These are phyloP conservation scores for Glonium stellatum DNA, from an alignment of 495 filamentous ascomycete genomes.

Conservation along the genomic window DNA sequence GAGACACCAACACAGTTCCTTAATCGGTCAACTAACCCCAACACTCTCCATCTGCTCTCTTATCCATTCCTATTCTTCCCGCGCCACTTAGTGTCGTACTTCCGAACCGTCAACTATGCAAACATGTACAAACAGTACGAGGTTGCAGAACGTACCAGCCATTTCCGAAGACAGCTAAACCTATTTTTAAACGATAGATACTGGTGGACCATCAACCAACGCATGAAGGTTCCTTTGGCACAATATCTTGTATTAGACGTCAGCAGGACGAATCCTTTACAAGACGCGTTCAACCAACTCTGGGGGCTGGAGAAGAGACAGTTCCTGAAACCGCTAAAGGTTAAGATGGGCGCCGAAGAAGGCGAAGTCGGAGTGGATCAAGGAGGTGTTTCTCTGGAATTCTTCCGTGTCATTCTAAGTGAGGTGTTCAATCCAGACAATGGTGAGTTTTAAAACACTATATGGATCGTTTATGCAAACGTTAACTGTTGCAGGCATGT, in stretches of 20 bases:
- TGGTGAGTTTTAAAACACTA: constrained; percentile 44
- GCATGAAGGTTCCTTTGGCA: constrained; percentile 56
- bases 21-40: constrained; percentile 48
- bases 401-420: constrained; percentile 74
- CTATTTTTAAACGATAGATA: constrained; percentile 41
- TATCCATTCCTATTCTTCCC: constrained; percentile 76
- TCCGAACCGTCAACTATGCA: constrained; percentile 80
- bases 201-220: constrained; percentile 14
- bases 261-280: constrained; percentile 59
- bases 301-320: constrained; percentile 80
- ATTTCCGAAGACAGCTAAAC: constrained; percentile 40
- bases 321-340: constrained; percentile 76
- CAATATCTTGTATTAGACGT: constrained; percentile 74
- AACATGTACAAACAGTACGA: constrained; percentile 74
- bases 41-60: constrained; percentile 67
- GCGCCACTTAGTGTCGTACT: constrained; percentile 68
- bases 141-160: constrained; percentile 55
- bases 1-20: constrained; percentile 73
- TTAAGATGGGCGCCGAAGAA: constrained; percentile 69
- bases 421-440: constrained; percentile 71
- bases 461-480: neutral
- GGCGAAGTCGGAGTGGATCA: constrained; percentile 90
- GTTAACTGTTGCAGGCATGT: constrained; percentile 40
- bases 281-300: constrained; percentile 78
- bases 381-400: constrained; percentile 92